These are phyloP conservation scores for Craspedostauros australis DNA, from an alignment of 108 stramenopile species.

Conservation along the genomic window DNA sequence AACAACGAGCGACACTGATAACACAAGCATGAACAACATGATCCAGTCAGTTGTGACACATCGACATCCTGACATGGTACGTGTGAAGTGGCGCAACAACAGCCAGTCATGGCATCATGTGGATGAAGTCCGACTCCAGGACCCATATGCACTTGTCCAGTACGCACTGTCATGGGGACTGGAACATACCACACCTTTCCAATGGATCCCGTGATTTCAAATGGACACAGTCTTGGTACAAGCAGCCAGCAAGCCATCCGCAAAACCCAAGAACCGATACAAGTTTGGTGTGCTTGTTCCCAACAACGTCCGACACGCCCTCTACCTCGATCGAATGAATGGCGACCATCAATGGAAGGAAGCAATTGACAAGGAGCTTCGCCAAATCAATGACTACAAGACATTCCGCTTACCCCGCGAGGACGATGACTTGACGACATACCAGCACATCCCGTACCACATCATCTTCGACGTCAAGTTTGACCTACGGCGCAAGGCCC, in stretches of 20 bases:
- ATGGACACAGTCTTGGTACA: background rate
- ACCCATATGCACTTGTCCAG: background rate
- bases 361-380: slow-evolving; percentile 9
- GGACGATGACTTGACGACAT: slow-evolving; percentile 9
- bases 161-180: background rate
- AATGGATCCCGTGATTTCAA: background rate
- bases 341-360: slow-evolving; percentile 26
- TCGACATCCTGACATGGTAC: too few relatives aligned
- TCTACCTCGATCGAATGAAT: slow-evolving; percentile 7
- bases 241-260: background rate
- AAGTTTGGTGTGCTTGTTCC: slow-evolving; percentile 28
- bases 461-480: slow-evolving; percentile 19
- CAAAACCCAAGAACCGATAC: slow-evolving; percentile 6
- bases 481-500: slow-evolving; percentile 10
- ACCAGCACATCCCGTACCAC: slow-evolving; percentile 14
- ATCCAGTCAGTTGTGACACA: too few relatives aligned
- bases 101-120: too few relatives aligned
- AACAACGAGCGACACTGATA: too few relatives aligned
- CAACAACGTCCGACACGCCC: slow-evolving; percentile 9
- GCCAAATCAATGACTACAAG: slow-evolving; percentile 4
- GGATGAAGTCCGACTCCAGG: background rate
- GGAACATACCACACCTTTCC: background rate
- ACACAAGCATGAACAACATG: too few relatives aligned
- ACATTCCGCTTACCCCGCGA: slow-evolving; percentile 2
- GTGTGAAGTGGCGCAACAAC: too few relatives aligned